These are phyloP conservation scores for Tetrahymena malaccensis DNA, from an alignment of 73 alveolate genomes.

Conservation along the genomic window DNA sequence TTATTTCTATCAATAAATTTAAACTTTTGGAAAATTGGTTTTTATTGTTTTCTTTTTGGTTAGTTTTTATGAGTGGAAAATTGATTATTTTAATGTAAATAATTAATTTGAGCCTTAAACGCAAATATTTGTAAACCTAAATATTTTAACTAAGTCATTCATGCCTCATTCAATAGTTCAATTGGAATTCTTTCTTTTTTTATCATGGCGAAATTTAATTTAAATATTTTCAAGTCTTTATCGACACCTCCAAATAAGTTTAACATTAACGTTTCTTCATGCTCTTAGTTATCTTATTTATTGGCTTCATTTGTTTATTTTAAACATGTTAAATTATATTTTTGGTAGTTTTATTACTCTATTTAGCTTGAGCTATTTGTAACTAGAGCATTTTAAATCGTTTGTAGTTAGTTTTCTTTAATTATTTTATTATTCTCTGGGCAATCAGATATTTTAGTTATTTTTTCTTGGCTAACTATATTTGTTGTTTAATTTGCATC, in stretches of 20 bases:
- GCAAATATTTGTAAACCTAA: too few relatives aligned
- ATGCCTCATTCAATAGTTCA: neutral
- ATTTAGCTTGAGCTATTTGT: too few relatives aligned
- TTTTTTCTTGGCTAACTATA: too few relatives aligned
- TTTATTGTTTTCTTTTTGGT: neutral
- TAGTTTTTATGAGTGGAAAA: neutral
- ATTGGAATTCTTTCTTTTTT: neutral
- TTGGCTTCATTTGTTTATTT: too few relatives aligned
- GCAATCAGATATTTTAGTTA: neutral
- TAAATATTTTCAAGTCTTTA: too few relatives aligned
- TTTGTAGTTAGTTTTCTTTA: too few relatives aligned
- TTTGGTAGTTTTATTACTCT: too few relatives aligned
- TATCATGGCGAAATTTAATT: neutral
- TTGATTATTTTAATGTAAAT: neutral
- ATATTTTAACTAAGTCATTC: neutral
- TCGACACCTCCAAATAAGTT: neutral
- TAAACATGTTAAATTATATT: too few relatives aligned
- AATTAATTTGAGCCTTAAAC: neutral
- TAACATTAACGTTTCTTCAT: neutral
- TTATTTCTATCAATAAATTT: neutral
- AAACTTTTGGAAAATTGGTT: neutral
- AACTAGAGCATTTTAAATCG: too few relatives aligned
- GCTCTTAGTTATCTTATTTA: too few relatives aligned
- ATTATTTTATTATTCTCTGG: neutral
- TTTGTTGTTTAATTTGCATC: neutral